Evolutionary conservation across 805 yeast species (phyloP).

Genomic region (Metahyphopichia silvanorum): DNA sequence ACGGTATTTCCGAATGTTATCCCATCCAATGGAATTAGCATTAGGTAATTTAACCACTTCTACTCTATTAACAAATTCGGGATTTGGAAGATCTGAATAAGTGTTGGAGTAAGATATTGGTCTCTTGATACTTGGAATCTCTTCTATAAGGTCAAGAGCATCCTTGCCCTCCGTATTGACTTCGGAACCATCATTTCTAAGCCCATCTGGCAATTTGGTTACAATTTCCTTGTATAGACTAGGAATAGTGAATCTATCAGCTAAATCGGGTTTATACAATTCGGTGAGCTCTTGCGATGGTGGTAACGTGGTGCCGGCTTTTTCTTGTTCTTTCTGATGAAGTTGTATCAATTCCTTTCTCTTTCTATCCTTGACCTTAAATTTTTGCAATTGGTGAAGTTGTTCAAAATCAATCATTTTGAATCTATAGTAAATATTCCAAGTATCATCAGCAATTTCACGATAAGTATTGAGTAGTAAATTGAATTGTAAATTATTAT

Average conservation of each 20-base stretch:
- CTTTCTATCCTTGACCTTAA: conserved; percentile 12
- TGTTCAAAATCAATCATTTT: conserved; percentile 39
- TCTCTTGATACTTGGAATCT: conserved; percentile 22
- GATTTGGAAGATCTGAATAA: conserved; percentile 26
- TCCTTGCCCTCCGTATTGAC: conserved; percentile 5
- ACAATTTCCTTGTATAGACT: conserved; percentile 29
- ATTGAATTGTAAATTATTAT: conserved; percentile 39
- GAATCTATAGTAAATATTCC: conserved; percentile 38
- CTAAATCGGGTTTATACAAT: conserved; percentile 9
- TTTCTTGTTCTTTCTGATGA: conserved; percentile 8
- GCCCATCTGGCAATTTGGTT: conserved; percentile 29
- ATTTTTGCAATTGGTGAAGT: conserved; percentile 13
- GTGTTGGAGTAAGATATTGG: conserved; percentile 32
- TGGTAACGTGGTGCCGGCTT: conserved; percentile 2
- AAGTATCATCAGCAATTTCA: conserved; percentile 35
- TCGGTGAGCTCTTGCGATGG: conserved; percentile 11
- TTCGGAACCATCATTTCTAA: conserved; percentile 14
- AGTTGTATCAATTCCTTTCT: conserved; percentile 10
- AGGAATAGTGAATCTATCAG: conserved; percentile 31
- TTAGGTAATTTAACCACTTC: conserved; percentile 42
- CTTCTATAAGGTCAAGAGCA: conserved; percentile 9
- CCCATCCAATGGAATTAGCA: conserved; percentile 43
- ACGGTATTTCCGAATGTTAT: conserved; percentile 33
- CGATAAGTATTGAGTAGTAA: conserved; percentile 37
- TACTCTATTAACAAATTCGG: conserved; percentile 32